Conservation (phyloP, 345 rosid genomes). For the Mercurialis annua region DNA sequence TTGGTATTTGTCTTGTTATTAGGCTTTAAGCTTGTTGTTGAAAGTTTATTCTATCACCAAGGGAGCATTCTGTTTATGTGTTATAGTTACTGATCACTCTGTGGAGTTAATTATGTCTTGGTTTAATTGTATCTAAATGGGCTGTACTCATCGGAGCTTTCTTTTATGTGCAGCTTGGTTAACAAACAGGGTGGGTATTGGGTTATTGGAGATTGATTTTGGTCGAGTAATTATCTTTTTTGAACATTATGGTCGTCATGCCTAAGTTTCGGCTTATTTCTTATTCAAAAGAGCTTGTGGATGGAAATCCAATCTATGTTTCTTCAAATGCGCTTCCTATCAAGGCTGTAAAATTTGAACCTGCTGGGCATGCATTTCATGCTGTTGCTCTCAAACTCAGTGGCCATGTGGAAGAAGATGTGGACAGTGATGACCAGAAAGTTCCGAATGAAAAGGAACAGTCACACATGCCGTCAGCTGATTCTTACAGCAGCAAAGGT, state of each 20-base stretch:
- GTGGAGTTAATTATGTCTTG: too few species aligned
- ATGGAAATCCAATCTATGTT: conserved; percentile 62
- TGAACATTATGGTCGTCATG: conserved; percentile 31
- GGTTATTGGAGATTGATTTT: conserved; percentile 9
- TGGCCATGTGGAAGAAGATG: conserved; percentile 63
- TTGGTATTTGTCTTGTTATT: too few species aligned
- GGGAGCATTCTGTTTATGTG: too few species aligned
- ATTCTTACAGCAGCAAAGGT: conserved; percentile 75
- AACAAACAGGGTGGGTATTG: too few species aligned
- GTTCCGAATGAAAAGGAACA: conserved; percentile 59
- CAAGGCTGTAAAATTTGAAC: conserved; percentile 74
- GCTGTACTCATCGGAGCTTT: too few species aligned
- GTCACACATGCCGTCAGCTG: conserved; percentile 58
- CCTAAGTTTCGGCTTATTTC: conserved; percentile 49
- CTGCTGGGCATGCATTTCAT: conserved; percentile 93
- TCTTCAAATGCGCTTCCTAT: conserved; percentile 81
- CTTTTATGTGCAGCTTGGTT: too few species aligned
- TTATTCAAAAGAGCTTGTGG: conserved; percentile 74
- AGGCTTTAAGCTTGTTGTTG: too few species aligned
- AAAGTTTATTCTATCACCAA: too few species aligned
- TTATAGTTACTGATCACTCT: too few species aligned
- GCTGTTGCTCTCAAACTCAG: conserved; percentile 73
- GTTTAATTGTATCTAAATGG: too few species aligned
- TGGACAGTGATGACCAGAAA: conserved; percentile 46
- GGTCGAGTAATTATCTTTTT: neutral